phyloP scores from a whole-genome alignment of 371 early-diverging fungal species.

The Chytridiales sp. region DNA sequence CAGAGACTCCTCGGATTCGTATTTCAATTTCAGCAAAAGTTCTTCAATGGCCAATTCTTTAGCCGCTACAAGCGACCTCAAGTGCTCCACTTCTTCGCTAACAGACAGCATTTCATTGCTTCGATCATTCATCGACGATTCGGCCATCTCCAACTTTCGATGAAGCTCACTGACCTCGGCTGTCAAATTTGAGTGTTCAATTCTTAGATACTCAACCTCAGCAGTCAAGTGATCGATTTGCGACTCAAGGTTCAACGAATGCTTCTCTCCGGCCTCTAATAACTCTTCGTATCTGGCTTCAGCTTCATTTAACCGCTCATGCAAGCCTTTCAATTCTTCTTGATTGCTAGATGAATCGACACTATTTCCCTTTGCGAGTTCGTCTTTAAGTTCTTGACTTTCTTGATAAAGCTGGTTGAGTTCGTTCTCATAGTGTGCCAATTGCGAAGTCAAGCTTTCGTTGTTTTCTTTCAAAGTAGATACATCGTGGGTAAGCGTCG shows the following conservation, averaged over 20 bases:
- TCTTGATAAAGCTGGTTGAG: conserved; percentile 1
- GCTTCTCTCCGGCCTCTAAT: conserved; percentile 30
- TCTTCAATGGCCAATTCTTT: conserved; percentile 1
- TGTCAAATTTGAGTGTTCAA: not conserved
- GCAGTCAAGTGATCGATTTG: conserved; percentile 16
- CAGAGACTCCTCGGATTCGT: not conserved
- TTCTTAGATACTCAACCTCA: conserved; percentile 9
- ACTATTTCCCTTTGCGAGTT: not conserved
- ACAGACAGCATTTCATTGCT: too few relatives aligned
- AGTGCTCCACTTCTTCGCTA: not conserved
- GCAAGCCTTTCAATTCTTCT: conserved; percentile 9
- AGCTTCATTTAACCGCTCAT: conserved; percentile 10
- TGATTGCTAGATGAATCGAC: not conserved
- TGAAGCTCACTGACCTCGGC: conserved; percentile 1
- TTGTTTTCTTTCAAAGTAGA: not conserved
- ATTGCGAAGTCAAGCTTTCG: too few relatives aligned
- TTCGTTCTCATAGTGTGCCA: conserved; percentile 10
- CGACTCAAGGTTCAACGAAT: conserved; percentile 21
- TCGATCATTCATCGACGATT: too few relatives aligned
- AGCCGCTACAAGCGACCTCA: not conserved
- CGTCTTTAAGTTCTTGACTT: too few relatives aligned
- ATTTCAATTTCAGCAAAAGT: not conserved
- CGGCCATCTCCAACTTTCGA: not conserved
- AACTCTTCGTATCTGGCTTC: conserved; percentile 25
- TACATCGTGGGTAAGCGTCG: too few relatives aligned